Base-by-base conservation (phyloP, 2,329 filamentous ascomycete species). In the Rhexocercosporidium sp. region DNA sequence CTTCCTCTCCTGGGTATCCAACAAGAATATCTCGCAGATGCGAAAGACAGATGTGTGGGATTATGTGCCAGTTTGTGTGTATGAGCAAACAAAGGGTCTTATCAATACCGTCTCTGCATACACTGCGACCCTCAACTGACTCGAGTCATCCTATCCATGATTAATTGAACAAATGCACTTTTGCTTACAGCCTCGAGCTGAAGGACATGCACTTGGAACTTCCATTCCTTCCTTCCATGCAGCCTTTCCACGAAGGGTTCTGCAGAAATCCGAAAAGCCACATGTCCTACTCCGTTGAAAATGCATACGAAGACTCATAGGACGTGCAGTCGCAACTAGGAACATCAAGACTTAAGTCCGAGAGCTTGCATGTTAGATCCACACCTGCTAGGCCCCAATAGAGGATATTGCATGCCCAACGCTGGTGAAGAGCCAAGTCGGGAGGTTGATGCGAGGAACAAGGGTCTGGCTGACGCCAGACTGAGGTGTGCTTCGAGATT, bases 161-260 rank as follows among this genome's bases (percentile, higher is more conserved):
- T n/a, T n/a, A 56, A 16, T 6, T 31, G 31, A 37, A 37, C n/a
- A 56, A 56, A 56, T 56, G 53, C 29, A 56, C 53, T 37, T 56
- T 37, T 37, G 31, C 53, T 37, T 11, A n/a, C 25, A 16, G 47
- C 51, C 16, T 56, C 11, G 14, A n/a, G 18, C 29, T 25, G 49
- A 53, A 56, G 53, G 6, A n/a, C n/a, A n/a, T 20, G n/a, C 6
- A 39, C 31, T 56, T 34, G 18, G 22, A 34, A 56, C 31, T 56
- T 22, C 31, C n/a, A 22, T 37, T 22, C 29, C 20, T 56, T 12
- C 3, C 7, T 44, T n/a, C 41, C 41, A n/a, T 44, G 41, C 14
- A 20, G 41, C 8, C n/a, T 44, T n/a, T 44, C n/a, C n/a, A n/a
- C 31, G 53, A n/a, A 56, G n/a, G 18, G 18, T 56, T 56, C 29